phyloP scores from a whole-genome alignment of 2,329 filamentous ascomycete species.

The Elsinoe ampelina region DNA sequence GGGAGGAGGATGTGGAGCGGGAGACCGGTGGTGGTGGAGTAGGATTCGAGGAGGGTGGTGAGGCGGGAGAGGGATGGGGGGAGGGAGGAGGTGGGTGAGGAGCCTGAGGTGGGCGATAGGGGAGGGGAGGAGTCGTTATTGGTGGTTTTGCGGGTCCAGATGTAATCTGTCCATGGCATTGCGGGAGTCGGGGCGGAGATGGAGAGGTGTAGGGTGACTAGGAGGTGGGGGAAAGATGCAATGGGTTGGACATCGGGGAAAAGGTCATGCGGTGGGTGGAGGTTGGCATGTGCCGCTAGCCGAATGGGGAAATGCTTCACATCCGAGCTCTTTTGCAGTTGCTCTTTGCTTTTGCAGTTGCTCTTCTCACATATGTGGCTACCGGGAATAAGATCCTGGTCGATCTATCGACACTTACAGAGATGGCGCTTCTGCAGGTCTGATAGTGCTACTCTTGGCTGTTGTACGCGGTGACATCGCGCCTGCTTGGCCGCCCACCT shows the following conservation, averaged over 20 bases:
- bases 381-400: background rate
- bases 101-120: background rate
- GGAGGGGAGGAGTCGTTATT: background rate
- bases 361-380: background rate
- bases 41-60: background rate
- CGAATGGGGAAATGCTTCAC: background rate
- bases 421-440: too few species aligned
- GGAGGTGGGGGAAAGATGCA: background rate
- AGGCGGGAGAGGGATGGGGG: background rate
- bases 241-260: background rate
- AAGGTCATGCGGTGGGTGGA: background rate
- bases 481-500: too few species aligned
- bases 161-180: slow-evolving; percentile 13
- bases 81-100: background rate
- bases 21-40: background rate
- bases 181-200: background rate
- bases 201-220: background rate
- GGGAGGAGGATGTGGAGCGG: slow-evolving; percentile 17
- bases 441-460: too few species aligned
- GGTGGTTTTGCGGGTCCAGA: background rate
- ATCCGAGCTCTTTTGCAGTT: background rate
- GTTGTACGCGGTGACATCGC: too few species aligned
- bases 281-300: background rate
- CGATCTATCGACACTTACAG: too few species aligned
- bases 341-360: background rate